Conservation (phyloP, 2,329 filamentous ascomycete genomes). For the Cladosporium sp. region DNA sequence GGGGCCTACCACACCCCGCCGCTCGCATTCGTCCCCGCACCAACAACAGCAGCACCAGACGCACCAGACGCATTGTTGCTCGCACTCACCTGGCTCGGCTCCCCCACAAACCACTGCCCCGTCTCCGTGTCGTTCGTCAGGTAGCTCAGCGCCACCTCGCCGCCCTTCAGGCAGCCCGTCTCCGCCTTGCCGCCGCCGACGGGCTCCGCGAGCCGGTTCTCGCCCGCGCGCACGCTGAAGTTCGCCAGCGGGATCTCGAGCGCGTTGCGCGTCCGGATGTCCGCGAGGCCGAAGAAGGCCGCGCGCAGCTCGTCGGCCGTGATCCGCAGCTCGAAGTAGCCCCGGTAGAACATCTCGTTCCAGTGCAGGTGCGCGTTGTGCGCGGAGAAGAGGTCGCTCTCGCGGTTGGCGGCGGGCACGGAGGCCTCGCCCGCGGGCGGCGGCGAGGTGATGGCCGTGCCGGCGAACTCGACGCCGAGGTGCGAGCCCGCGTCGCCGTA, state of each 20-base stretch:
- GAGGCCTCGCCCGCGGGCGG: constrained; percentile 49
- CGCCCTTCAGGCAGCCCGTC: constrained; percentile 47
- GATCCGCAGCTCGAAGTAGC: constrained; percentile 61
- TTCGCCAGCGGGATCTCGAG: constrained; percentile 61
- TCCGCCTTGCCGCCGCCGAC: constrained; percentile 45
- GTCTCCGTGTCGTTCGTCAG: constrained; percentile 21
- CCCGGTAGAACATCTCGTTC: constrained; percentile 64
- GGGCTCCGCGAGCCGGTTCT: constrained; percentile 49
- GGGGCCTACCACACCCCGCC: too few species aligned
- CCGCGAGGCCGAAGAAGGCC: constrained; percentile 57
- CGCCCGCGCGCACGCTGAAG: constrained; percentile 57
- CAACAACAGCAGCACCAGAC: too few species aligned
- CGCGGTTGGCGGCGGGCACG: constrained; percentile 22
- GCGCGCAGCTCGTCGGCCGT: constrained; percentile 51
- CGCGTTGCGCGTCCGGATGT: constrained; percentile 50
- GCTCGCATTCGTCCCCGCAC: too few species aligned
- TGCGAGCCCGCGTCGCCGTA: constrained; percentile 37
- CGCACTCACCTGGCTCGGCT: constrained; percentile 1
- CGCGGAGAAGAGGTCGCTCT: neutral
- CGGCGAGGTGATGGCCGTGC: constrained; percentile 56
- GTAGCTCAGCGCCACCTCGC: constrained; percentile 24
- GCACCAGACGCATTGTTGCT: neutral
- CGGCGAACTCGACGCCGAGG: constrained; percentile 48
- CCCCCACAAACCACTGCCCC: constrained; percentile 16
- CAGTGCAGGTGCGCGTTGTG: constrained; percentile 59